Evolutionary conservation across 805 yeast genomes (phyloP).

Genomic region (Yamadazyma sp.): DNA sequence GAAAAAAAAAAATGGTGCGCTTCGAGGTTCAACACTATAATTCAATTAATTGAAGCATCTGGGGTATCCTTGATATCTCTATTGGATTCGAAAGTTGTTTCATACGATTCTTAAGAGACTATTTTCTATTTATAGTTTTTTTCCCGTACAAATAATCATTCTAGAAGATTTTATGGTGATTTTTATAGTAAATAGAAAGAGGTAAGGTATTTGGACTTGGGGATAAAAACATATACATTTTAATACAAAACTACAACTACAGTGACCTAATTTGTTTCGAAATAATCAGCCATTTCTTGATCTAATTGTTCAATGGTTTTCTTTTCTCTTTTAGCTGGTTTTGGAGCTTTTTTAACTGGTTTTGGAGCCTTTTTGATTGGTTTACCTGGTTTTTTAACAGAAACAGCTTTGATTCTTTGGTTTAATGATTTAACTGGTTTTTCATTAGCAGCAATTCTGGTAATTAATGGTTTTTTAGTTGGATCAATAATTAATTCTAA

Average conservation of each 20-base stretch:
- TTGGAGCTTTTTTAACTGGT: conserved; percentile 31
- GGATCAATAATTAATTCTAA: conserved; percentile 86
- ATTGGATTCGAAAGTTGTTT: too few species aligned
- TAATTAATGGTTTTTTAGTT: conserved; percentile 64
- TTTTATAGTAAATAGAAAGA: too few species aligned
- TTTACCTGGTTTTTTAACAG: conserved; percentile 8
- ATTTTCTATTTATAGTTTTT: too few species aligned
- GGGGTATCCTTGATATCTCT: too few species aligned
- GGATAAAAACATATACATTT: background rate
- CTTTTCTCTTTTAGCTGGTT: conserved; percentile 41
- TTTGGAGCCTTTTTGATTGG: conserved; percentile 5
- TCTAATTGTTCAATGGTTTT: conserved; percentile 92
- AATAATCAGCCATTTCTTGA: conserved; percentile 97
- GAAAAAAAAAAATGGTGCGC: too few species aligned
- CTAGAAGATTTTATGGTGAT: too few species aligned
- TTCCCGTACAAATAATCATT: too few species aligned
- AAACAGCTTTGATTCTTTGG: conserved; percentile 21
- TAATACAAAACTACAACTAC: background rate
- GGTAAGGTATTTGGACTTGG: too few species aligned
- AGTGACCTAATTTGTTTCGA: conserved; percentile 40
- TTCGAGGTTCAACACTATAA: too few species aligned
- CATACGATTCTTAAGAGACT: too few species aligned
- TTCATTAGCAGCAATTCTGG: conserved; percentile 63
- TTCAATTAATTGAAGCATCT: too few species aligned
- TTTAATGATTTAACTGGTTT: conserved; percentile 19